Conservation (phyloP, 129 eudicot genomes). For the Heracleum sosnowskyi region DNA sequence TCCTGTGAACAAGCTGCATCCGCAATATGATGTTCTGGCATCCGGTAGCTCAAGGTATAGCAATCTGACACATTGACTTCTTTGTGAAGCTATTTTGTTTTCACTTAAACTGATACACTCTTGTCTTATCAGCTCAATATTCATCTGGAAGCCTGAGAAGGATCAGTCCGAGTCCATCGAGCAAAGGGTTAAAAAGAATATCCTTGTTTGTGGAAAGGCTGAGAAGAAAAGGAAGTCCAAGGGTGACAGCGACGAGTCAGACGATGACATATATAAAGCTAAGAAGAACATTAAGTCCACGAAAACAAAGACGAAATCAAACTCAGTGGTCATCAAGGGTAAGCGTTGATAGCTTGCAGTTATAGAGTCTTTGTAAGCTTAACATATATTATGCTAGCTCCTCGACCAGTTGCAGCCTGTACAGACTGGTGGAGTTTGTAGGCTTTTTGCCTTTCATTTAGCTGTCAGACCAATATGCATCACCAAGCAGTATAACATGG, state of each 20-base stretch:
- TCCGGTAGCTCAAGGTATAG: conserved; percentile 87
- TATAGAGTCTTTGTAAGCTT: not conserved
- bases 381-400: not conserved
- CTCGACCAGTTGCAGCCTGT: not conserved
- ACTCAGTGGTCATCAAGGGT: conserved; percentile 27
- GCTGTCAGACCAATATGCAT: not conserved
- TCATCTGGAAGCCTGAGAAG: conserved; percentile 80
- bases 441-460: not conserved
- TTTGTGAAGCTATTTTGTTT: not conserved
- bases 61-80: not conserved
- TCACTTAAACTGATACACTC: not conserved
- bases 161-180: conserved; percentile 35
- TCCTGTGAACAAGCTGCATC: conserved; percentile 95
- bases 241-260: conserved; percentile 65
- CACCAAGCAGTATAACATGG: not conserved
- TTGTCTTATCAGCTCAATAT: conserved; percentile 51
- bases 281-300: conserved; percentile 42
- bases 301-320: conserved; percentile 27
- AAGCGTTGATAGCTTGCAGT: conserved; percentile 20
- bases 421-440: too few species aligned
- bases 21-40: conserved; percentile 85
- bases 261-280: conserved; percentile 41
- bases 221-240: conserved; percentile 47
- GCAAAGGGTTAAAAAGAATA: conserved; percentile 46
- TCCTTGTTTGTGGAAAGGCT: conserved; percentile 47